A percentile compares a stretch with the other conserved stretches of the same genome.
These are phyloP conservation scores for Diaporthe ampelina DNA, from an alignment of 2,329 filamentous ascomycete genomes.

Conservation along the genomic window DNA sequence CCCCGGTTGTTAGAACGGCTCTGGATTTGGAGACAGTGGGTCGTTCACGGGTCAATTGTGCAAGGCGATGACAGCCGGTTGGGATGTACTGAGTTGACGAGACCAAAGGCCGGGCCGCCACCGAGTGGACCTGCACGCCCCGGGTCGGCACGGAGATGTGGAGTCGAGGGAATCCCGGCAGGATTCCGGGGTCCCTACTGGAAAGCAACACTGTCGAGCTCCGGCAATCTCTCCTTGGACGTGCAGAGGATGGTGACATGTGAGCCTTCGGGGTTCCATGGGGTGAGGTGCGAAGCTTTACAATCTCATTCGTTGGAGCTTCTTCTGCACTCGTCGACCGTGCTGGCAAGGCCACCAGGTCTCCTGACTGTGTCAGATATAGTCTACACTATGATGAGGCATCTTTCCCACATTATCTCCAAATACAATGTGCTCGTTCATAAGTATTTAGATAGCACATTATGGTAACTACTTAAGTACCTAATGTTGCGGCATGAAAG, in stretches of 20 bases:
- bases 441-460: neutral
- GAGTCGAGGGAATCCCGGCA: constrained; percentile 6
- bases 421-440: neutral
- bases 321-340: neutral
- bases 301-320: neutral
- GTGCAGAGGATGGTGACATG: too few species aligned
- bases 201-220: neutral
- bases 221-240: neutral
- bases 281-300: too few species aligned
- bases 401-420: neutral
- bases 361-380: neutral
- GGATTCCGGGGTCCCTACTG: neutral
- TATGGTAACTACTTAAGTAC: neutral
- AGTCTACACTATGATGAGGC: neutral
- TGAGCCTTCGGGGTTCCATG: neutral
- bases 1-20: neutral
- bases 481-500: too few species aligned
- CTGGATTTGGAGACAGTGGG: neutral
- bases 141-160: constrained; percentile 38
- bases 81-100: neutral
- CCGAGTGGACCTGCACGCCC: constrained; percentile 21
- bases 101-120: neutral
- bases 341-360: neutral
- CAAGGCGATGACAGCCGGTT: neutral
- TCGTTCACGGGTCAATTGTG: neutral